Evolutionary conservation across 2,329 filamentous ascomycete genomes (phyloP), one percentile per base, ranked within the genome.

Genomic region (Hyphodiscus sp.): DNA sequence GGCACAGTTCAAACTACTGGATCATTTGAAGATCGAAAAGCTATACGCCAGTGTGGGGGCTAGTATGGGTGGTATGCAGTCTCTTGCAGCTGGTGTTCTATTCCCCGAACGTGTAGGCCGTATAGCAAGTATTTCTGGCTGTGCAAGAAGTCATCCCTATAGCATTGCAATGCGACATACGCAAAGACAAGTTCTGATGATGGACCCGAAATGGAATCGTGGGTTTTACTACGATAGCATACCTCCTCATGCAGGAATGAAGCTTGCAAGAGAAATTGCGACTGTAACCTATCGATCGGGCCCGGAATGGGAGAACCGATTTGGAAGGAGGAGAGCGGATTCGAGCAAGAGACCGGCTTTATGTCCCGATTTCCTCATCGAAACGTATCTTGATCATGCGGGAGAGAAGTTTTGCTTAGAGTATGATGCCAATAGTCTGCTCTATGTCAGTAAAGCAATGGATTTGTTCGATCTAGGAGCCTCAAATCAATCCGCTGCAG

Each of bases 381-480:
- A 99, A 73, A 99, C 94, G 0, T 99, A 99, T 68, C 81, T 99
- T 18, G 94, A 99, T 70, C 94, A 99, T 66, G 94, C 94, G 0
- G 94, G 94, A 19, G 94, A 99, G 74, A 99, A 99, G 71, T 99
- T 95, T 76, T 96, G 91, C 68, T 78, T 99, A 23, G 91, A 94
- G 59, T 97, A 97, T 68, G 94, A 99, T 65, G 84, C 94, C 23
- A 99, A 99, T 72, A 96, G 91, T 66, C 74, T 97, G 41, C 76
- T 99, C 2, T 99, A 99, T 69, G 89, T 99, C 53, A 95, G 90
- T 69, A 99, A 99, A 73, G 94, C 94, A 5, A 99, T 99, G 94
- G 94, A 99, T 67, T 77, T 99, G 13, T 99, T 99, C 69, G 94
- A 99, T 65, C 80, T 99, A 0, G 91, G 94, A 20, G 75, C 76